Evolutionary conservation across 257 asterid species (phyloP).

Genomic region (Phtheirospermum japonicum): DNA sequence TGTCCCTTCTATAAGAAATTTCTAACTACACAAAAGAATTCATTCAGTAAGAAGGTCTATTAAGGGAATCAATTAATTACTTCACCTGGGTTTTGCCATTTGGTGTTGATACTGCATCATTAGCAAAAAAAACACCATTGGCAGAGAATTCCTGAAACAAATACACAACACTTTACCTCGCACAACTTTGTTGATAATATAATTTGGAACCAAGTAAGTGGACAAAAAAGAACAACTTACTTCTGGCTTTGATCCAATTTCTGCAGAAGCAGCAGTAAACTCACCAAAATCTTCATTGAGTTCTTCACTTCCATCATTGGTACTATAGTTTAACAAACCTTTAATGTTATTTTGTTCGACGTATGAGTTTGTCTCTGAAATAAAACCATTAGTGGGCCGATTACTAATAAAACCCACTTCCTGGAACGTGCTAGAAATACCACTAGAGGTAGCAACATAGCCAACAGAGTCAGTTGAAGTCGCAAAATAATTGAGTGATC

Average conservation of each 20-base stretch:
- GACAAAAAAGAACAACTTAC: slow-evolving; percentile 36
- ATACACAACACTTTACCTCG: slow-evolving; percentile 16
- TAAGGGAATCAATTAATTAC: slow-evolving; percentile 18
- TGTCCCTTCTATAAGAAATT: slow-evolving; percentile 1
- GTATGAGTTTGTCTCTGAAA: slow-evolving; percentile 30
- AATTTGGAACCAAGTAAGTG: not conserved
- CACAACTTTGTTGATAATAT: not conserved
- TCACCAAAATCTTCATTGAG: slow-evolving; percentile 66
- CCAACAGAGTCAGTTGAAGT: slow-evolving; percentile 38
- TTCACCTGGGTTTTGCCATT: slow-evolving; percentile 35
- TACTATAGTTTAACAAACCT: slow-evolving; percentile 27
- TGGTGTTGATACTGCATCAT: slow-evolving; percentile 24
- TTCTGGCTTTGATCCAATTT: slow-evolving; percentile 38
- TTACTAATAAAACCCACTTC: slow-evolving; percentile 34
- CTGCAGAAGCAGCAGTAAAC: slow-evolving; percentile 52
- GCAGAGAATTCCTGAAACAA: slow-evolving; percentile 38
- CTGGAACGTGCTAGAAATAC: slow-evolving; percentile 35
- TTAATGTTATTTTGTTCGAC: slow-evolving; percentile 32
- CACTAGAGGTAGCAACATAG: slow-evolving; percentile 39
- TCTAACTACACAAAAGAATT: not conserved
- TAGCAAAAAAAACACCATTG: slow-evolving; percentile 24
- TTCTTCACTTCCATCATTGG: slow-evolving; percentile 36
- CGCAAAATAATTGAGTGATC: slow-evolving; percentile 28
- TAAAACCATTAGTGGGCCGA: slow-evolving; percentile 34
- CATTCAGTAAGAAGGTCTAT: slow-evolving; percentile 11